These are phyloP conservation scores for Aureobasidium musti DNA, from an alignment of 2,329 filamentous ascomycete genomes.

Conservation along the genomic window DNA sequence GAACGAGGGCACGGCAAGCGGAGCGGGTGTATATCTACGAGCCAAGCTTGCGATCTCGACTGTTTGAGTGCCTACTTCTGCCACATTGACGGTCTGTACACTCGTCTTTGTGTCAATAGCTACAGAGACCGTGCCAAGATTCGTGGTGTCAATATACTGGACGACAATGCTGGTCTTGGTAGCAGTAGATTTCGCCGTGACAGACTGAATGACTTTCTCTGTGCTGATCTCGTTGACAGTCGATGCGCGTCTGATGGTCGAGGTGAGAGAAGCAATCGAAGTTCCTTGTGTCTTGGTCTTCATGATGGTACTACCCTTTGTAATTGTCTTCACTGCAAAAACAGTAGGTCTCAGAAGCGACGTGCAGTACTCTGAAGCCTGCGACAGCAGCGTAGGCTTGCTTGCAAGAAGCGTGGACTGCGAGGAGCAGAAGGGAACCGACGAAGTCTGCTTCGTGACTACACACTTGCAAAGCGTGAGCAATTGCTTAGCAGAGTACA, in stretches of 20 bases:
- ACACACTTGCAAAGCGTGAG: neutral
- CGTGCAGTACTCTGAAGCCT: neutral
- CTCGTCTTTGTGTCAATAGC: neutral
- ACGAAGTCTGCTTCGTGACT: neutral
- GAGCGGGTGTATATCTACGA: neutral
- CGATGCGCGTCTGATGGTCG: neutral
- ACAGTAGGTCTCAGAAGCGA: neutral
- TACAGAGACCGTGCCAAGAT: neutral
- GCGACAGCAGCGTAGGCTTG: constrained; percentile 3
- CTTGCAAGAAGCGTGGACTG: neutral
- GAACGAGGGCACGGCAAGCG: neutral
- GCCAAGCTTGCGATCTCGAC: neutral
- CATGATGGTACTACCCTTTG: neutral
- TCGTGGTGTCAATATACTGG: neutral
- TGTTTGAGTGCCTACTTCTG: neutral
- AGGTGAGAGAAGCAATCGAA: neutral
- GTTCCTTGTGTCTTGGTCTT: neutral
- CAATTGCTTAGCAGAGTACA: neutral
- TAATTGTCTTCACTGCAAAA: neutral
- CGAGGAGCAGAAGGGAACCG: neutral
- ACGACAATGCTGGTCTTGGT: neutral
- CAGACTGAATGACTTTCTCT: neutral
- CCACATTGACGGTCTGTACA: neutral
- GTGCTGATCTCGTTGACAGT: neutral
- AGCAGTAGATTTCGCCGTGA: neutral